phyloP scores from a whole-genome alignment of 106 monocot genomes.

The Dendrobium officinale region DNA sequence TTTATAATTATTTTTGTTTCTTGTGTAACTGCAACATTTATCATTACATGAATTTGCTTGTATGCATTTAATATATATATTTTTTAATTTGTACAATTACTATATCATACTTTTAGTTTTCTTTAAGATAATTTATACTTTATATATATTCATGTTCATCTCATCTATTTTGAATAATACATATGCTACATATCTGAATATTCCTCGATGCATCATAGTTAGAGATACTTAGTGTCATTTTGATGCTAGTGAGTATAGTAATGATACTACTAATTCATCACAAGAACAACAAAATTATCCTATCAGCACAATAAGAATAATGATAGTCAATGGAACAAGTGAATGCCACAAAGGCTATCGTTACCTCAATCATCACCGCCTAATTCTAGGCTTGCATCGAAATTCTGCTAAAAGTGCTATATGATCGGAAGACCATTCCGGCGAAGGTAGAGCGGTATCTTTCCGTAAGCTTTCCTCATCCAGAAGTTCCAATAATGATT shows the following conservation, averaged over 20 bases:
- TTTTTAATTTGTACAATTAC: too few species aligned
- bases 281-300: not conserved
- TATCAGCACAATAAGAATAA: not conserved
- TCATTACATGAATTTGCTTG: too few species aligned
- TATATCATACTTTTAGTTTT: too few species aligned
- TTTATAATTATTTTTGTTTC: not conserved
- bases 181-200: too few species aligned
- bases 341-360: not conserved
- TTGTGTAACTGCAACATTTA: not conserved
- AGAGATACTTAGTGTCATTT: not conserved
- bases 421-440: constrained; percentile 98
- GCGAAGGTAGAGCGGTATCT: constrained; percentile 94
- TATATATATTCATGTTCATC: not conserved
- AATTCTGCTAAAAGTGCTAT: constrained; percentile 92
- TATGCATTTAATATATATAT: too few species aligned
- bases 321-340: not conserved
- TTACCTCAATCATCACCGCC: constrained; percentile 44
- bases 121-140: too few species aligned
- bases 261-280: not conserved
- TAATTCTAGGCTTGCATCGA: constrained; percentile 66
- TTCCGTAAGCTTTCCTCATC: constrained; percentile 88
- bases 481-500: constrained; percentile 82
- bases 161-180: too few species aligned
- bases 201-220: too few species aligned
- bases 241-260: not conserved